Conservation (phyloP, 371 early-diverging fungal species). For the Cokeromyces recurvatus region DNA sequence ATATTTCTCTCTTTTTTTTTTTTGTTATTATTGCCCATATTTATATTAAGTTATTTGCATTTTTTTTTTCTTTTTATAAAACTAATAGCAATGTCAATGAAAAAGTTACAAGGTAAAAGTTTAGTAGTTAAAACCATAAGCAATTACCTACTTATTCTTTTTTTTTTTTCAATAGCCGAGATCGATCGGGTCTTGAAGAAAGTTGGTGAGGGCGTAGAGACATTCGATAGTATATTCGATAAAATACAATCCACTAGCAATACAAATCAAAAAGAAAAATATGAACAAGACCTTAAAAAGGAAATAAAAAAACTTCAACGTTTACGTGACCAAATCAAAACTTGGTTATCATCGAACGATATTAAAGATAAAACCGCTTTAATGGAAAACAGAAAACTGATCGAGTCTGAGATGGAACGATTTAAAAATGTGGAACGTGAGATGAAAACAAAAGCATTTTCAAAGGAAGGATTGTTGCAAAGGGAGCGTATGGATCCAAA, state of each 20-base stretch:
- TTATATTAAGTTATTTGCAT: no score
- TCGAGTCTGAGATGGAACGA: conserved; percentile 97
- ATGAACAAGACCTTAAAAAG: conserved; percentile 94
- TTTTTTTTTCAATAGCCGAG: conserved; percentile 8
- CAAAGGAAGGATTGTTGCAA: conserved; percentile 90
- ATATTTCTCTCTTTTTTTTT: no score
- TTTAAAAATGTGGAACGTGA: conserved; percentile 97
- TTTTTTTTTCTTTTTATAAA: no score
- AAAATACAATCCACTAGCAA: conserved; percentile 83
- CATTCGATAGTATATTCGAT: conserved; percentile 86
- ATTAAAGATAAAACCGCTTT: conserved; percentile 95
- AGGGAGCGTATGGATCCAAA: conserved; percentile 87
- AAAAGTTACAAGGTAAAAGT: conserved; percentile 17
- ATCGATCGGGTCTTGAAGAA: conserved; percentile 90
- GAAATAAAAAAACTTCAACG: conserved; percentile 98
- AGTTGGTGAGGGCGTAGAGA: conserved; percentile 93
- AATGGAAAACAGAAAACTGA: conserved; percentile 85
- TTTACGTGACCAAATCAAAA: conserved; percentile 94
- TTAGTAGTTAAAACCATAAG: background rate
- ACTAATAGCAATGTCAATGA: conserved; percentile 25
- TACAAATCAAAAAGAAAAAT: conserved; percentile 91
- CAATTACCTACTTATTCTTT: background rate
- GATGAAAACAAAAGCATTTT: conserved; percentile 97
- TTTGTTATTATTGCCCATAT: no score
- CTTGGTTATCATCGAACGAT: conserved; percentile 87